Base-by-base conservation (phyloP, 306 rosid genomes). In the Aeschynomene evenia region DNA sequence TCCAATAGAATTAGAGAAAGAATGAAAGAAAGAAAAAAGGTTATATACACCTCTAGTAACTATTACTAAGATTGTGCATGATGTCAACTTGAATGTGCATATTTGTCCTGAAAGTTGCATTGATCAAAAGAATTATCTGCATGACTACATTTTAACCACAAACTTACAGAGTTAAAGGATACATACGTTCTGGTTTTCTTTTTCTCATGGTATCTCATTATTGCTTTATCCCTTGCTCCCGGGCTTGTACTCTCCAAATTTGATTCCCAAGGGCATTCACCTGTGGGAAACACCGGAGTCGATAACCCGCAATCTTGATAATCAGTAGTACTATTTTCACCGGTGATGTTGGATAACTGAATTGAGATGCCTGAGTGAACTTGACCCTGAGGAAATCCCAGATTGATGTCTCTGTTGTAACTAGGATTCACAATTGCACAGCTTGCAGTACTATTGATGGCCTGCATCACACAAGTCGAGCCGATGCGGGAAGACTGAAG, bases 121-220 rank as follows among this genome's bases (percentile, higher is more conserved):
- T 26, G 16, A 31, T 29, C 43, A n/a, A 46, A 57, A 21, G 21
- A 29, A 28, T 4, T n/a, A 4, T 66, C n/a, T 50, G 14, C 42
- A 40, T 65, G 10, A 51, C 46, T 33, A 48, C 43, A 65, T 43
- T 28, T 60, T 67, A 43, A 43, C 63, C 52, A 50, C 8, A 62
- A 57, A 6, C n/a, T 13, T 40, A 72, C 60, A 72, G 59, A 36
- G 71, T 33, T 74, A 24, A 64, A 59, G 82, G 82, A 75, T 13
- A 77, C 87, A n/a, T 79, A 90, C 96, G 48, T 85, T 80, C 96
- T 76, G 46, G 76, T 90, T 81, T 90, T 94, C 91, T 85, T 94
- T 79, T 94, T 94, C 81, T 90, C 92, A 20, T 79, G 66, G 77
- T 94, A 94, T 88, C 96, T 88, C 85, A 82, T 81, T 85, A 75